Evolutionary conservation across 2,329 filamentous ascomycete genomes (phyloP).

Genomic region (Drechslerella dactyloides): DNA sequence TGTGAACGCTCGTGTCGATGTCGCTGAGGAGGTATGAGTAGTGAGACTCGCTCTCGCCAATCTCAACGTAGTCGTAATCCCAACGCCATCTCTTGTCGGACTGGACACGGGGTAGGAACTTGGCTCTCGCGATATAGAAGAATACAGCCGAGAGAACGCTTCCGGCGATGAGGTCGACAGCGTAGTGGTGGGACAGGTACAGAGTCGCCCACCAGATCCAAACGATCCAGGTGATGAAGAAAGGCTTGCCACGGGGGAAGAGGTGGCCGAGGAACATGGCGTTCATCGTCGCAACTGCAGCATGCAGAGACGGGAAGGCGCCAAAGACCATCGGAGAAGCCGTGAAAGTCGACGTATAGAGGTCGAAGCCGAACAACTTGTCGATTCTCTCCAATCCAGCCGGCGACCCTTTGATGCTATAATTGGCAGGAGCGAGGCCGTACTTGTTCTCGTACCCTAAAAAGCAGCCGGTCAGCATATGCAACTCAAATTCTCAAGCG

Average conservation of each 20-base stretch:
- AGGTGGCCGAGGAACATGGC: slow-evolving; percentile 91
- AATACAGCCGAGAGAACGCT: slow-evolving; percentile 76
- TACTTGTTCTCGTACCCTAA: slow-evolving; percentile 85
- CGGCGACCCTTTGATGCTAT: slow-evolving; percentile 86
- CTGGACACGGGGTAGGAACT: slow-evolving; percentile 82
- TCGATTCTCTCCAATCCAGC: slow-evolving; percentile 89
- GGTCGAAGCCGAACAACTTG: slow-evolving; percentile 83
- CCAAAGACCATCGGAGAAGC: slow-evolving; percentile 91
- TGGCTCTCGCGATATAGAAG: slow-evolving; percentile 81
- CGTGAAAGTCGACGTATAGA: slow-evolving; percentile 92
- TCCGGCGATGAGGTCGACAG: slow-evolving; percentile 87
- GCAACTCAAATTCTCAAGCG: slow-evolving; percentile 3
- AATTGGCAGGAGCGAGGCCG: slow-evolving; percentile 87
- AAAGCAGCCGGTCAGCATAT: slow-evolving; percentile 13
- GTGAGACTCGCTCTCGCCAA: slow-evolving; percentile 69
- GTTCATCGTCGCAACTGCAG: slow-evolving; percentile 85
- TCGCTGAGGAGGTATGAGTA: slow-evolving; percentile 66
- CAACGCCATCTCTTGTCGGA: slow-evolving; percentile 84
- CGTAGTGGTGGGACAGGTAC: slow-evolving; percentile 97
- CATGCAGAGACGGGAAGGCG: slow-evolving; percentile 91
- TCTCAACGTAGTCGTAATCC: slow-evolving; percentile 93
- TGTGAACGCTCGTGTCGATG: slow-evolving; percentile 61
- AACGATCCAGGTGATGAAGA: slow-evolving; percentile 82
- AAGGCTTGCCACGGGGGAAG: slow-evolving; percentile 79
- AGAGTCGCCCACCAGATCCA: slow-evolving; percentile 99